Conservation (phyloP, 495 filamentous ascomycete species). For the Aspergillus taichungensis region DNA sequence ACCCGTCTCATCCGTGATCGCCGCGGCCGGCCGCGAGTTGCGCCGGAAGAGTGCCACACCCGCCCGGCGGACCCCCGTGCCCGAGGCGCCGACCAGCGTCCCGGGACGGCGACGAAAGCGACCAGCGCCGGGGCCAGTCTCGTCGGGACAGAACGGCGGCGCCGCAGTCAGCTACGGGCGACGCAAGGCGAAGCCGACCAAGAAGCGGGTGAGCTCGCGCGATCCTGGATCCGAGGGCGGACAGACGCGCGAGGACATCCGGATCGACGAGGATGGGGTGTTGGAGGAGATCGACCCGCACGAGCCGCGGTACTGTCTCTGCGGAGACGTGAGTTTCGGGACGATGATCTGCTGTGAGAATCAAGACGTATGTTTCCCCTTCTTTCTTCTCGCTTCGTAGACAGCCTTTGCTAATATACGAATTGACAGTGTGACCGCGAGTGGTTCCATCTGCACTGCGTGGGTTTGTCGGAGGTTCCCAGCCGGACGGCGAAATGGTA, state of each 20-base stretch:
- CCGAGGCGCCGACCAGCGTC: slow-evolving; percentile 39
- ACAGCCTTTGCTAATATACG: slow-evolving; percentile 14
- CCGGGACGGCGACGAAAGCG: slow-evolving; percentile 51
- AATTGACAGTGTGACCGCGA: slow-evolving; percentile 54
- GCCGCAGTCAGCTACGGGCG: slow-evolving; percentile 68
- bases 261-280: slow-evolving; percentile 39
- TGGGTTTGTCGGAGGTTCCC: slow-evolving; percentile 68
- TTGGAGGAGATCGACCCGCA: slow-evolving; percentile 74
- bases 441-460: slow-evolving; percentile 93
- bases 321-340: slow-evolving; percentile 84
- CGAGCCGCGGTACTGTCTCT: slow-evolving; percentile 85
- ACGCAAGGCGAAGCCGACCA: slow-evolving; percentile 64
- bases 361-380: slow-evolving; percentile 57
- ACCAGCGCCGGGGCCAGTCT: slow-evolving; percentile 69
- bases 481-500: slow-evolving; percentile 84
- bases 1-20: slow-evolving; percentile 8
- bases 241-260: slow-evolving; percentile 27
- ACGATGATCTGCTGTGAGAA: slow-evolving; percentile 96
- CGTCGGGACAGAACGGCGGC: slow-evolving; percentile 59
- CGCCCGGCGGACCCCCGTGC: slow-evolving; percentile 42
- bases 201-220: slow-evolving; percentile 40
- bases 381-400: not conserved
- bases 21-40: slow-evolving; percentile 25
- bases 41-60: slow-evolving; percentile 41
- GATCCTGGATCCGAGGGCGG: slow-evolving; percentile 14